phyloP scores from a whole-genome alignment of 345 rosid species.

The Eucalyptus polybractea region DNA sequence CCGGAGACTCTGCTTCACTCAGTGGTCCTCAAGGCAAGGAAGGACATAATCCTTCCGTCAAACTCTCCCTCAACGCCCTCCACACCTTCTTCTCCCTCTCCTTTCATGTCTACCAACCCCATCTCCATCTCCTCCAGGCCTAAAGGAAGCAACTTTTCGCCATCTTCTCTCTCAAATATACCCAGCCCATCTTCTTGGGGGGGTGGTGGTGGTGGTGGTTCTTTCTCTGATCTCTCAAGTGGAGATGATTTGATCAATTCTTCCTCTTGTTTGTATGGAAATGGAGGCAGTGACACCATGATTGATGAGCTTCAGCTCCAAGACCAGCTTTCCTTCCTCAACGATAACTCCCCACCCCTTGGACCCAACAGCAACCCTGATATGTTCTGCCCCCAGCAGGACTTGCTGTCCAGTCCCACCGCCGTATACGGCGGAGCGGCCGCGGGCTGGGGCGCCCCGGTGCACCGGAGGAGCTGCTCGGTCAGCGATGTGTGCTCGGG shows the following conservation, averaged over 20 bases:
- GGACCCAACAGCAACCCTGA: constrained; percentile 22
- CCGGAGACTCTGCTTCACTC: constrained; percentile 76
- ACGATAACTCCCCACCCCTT: constrained; percentile 26
- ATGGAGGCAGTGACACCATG: constrained; percentile 6
- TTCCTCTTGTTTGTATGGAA: constrained; percentile 53
- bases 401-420: constrained; percentile 22
- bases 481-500: constrained; percentile 56
- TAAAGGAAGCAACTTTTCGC: constrained; percentile 8
- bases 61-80: constrained; percentile 36
- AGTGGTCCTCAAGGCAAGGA: constrained; percentile 46
- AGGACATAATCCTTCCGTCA: constrained; percentile 49
- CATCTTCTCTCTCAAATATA: constrained; percentile 12
- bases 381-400: constrained; percentile 25
- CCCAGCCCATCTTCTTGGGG: constrained; percentile 31
- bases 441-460: constrained; percentile 29
- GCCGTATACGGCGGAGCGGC: neutral
- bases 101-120: constrained; percentile 20
- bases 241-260: constrained; percentile 7
- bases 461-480: constrained; percentile 67
- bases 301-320: constrained; percentile 56
- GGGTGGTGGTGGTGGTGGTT: neutral
- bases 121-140: constrained; percentile 5
- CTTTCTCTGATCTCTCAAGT: constrained; percentile 18
- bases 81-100: constrained; percentile 34
- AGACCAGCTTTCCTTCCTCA: constrained; percentile 54